Evolutionary conservation across 345 rosid species (phyloP).

Genomic region (Zanthoxylum bungeanum): DNA sequence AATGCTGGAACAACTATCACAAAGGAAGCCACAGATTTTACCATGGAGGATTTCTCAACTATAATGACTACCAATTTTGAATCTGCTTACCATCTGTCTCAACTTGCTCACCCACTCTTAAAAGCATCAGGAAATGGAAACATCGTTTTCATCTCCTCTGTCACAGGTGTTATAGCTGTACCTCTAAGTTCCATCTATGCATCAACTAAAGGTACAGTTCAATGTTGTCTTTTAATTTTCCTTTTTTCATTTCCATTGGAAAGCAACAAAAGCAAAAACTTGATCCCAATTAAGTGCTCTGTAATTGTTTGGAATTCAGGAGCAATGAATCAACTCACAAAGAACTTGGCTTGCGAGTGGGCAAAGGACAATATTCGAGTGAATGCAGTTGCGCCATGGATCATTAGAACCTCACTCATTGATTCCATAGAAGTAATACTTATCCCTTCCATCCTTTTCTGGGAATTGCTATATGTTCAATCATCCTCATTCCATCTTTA

Average conservation of each 20-base stretch:
- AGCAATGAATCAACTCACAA: constrained; percentile 44
- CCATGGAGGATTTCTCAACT: constrained; percentile 29
- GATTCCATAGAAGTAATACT: background rate
- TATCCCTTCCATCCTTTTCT: background rate
- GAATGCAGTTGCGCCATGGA: constrained; percentile 44
- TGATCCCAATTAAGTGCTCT: background rate
- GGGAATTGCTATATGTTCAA: background rate
- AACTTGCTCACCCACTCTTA: constrained; percentile 42
- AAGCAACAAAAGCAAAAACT: background rate
- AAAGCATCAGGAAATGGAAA: constrained; percentile 46
- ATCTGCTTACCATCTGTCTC: constrained; percentile 45
- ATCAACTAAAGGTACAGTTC: constrained; percentile 39
- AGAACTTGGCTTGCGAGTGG: constrained; percentile 53
- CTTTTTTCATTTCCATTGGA: too few species aligned
- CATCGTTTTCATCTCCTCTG: constrained; percentile 47
- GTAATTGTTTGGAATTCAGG: constrained; percentile 13
- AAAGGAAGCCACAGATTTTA: constrained; percentile 31
- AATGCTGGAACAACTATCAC: constrained; percentile 37
- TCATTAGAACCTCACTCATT: constrained; percentile 30
- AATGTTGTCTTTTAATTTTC: background rate
- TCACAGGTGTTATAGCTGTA: constrained; percentile 27
- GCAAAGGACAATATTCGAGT: constrained; percentile 42
- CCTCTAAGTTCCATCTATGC: constrained; percentile 30
- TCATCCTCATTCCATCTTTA: background rate
- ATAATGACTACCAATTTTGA: constrained; percentile 41